These are phyloP conservation scores for Skeletonema menzelii DNA, from an alignment of 108 stramenopile genomes.

Conservation along the genomic window DNA sequence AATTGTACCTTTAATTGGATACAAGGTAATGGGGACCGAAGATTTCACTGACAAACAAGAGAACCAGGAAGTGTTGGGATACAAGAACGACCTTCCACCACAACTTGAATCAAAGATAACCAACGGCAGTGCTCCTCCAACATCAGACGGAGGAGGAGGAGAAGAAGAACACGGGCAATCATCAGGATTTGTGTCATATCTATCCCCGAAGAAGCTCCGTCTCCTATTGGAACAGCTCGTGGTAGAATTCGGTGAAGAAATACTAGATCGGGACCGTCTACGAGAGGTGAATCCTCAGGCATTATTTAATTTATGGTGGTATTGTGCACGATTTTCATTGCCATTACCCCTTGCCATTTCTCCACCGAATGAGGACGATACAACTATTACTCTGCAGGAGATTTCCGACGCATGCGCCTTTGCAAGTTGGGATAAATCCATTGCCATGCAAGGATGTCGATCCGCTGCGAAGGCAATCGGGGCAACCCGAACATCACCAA, in stretches of 20 bases:
- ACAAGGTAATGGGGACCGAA: conserved; percentile 47
- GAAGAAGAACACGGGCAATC: conserved; percentile 14
- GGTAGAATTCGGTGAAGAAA: conserved; percentile 72
- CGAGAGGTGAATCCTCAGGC: conserved; percentile 63
- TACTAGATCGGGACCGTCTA: conserved; percentile 65
- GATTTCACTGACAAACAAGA: conserved; percentile 30
- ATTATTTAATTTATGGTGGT: conserved; percentile 90
- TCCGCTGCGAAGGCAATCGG: conserved; percentile 66
- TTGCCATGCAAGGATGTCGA: conserved; percentile 65
- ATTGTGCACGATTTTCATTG: conserved; percentile 77
- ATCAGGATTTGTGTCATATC: conserved; percentile 63
- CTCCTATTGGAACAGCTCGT: conserved; percentile 61
- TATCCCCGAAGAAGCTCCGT: conserved; percentile 68
- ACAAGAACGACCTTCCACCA: conserved; percentile 54
- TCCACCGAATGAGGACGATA: background rate
- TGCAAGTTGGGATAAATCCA: conserved; percentile 74
- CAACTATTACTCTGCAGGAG: background rate
- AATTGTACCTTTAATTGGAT: conserved; percentile 66
- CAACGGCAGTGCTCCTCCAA: background rate
- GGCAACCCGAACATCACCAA: conserved; percentile 22
- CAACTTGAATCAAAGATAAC: conserved; percentile 50
- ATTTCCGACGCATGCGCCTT: conserved; percentile 60
- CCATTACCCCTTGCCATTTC: conserved; percentile 72
- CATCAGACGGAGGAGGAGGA: background rate
- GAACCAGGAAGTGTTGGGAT: conserved; percentile 11